Percentiles rank a stretch among this genome's conserved stretches.
phyloP scores from a whole-genome alignment of 2,329 filamentous ascomycete genomes.

The Zymoseptoria crescenta region DNA sequence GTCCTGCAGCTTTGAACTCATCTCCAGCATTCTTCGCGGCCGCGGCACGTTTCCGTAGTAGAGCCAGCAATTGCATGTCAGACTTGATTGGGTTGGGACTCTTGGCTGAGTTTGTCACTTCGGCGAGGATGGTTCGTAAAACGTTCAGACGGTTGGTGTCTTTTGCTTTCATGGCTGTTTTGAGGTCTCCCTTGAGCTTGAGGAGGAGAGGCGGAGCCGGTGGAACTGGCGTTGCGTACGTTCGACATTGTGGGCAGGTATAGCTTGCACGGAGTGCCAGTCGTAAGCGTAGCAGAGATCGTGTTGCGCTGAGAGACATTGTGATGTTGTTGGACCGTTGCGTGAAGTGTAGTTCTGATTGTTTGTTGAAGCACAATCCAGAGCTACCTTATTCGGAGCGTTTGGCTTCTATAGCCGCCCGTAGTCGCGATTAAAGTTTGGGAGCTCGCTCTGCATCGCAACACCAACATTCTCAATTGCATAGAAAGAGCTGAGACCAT shows the following conservation, averaged over 20 bases:
- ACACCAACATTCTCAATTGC: background rate
- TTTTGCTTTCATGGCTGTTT: constrained; percentile 42
- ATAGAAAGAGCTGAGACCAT: background rate
- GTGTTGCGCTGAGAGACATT: constrained; percentile 14
- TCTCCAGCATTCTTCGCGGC: constrained; percentile 50
- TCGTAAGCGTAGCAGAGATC: constrained; percentile 12
- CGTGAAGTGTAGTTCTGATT: background rate
- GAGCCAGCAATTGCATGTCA: constrained; percentile 59
- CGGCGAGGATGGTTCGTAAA: constrained; percentile 59
- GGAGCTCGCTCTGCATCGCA: background rate
- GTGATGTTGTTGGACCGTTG: background rate
- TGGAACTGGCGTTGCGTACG: constrained; percentile 18
- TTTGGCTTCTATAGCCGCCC: background rate
- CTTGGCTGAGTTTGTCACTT: constrained; percentile 69
- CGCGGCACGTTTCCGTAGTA: constrained; percentile 58
- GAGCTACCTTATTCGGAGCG: background rate
- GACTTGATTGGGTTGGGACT: constrained; percentile 61
- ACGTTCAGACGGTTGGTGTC: constrained; percentile 56
- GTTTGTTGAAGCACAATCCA: background rate
- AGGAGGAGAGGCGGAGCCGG: constrained; percentile 35
- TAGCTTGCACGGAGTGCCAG: constrained; percentile 7
- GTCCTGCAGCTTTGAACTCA: constrained; percentile 57
- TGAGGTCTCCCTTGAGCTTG: constrained; percentile 40
- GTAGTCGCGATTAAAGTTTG: background rate
- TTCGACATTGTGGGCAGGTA: constrained; percentile 23